A percentile compares a stretch with the other conserved stretches of the same genome.
phyloP scores from a whole-genome alignment of 2,329 filamentous ascomycete species.

The Phialophora chinensis region DNA sequence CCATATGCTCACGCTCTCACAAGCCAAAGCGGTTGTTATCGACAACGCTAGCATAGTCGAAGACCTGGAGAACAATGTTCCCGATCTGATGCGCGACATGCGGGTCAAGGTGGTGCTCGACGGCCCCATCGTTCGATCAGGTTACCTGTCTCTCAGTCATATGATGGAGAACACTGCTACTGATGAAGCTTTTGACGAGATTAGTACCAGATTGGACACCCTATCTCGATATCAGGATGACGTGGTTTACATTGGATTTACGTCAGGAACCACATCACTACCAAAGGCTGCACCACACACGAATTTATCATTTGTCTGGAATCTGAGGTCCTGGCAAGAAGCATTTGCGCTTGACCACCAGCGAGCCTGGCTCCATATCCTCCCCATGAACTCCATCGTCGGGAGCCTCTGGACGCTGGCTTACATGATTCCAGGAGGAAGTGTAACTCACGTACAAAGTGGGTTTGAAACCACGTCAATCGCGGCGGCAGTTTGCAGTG shows the following conservation, averaged over 20 bases:
- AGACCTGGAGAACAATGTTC: slow-evolving; percentile 9
- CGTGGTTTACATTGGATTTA: slow-evolving; percentile 22
- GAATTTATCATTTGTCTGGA: slow-evolving; percentile 14
- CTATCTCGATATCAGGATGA: slow-evolving; percentile 9
- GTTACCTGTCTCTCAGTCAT: not conserved
- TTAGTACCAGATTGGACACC: no score
- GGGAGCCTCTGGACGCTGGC: slow-evolving; percentile 25
- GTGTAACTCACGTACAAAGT: slow-evolving; percentile 16
- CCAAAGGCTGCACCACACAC: slow-evolving; percentile 22
- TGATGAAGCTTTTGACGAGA: no score
- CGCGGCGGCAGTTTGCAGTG: slow-evolving; percentile 6
- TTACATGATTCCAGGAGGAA: slow-evolving; percentile 20
- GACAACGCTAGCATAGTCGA: slow-evolving; percentile 6
- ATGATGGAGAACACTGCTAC: no score
- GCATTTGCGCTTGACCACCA: slow-evolving; percentile 6
- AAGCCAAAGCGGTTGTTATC: slow-evolving; percentile 18
- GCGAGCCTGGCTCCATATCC: slow-evolving; percentile 20
- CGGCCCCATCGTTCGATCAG: not conserved
- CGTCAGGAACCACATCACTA: slow-evolving; percentile 22
- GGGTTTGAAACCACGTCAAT: slow-evolving; percentile 2
- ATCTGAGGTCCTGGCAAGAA: slow-evolving; percentile 20
- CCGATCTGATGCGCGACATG: slow-evolving; percentile 21
- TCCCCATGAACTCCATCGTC: slow-evolving; percentile 27
- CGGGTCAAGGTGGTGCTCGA: slow-evolving; percentile 12
- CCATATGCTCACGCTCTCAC: not conserved